These are phyloP conservation scores for Clathrospora elynae DNA, from an alignment of 2,329 filamentous ascomycete genomes.

Conservation along the genomic window DNA sequence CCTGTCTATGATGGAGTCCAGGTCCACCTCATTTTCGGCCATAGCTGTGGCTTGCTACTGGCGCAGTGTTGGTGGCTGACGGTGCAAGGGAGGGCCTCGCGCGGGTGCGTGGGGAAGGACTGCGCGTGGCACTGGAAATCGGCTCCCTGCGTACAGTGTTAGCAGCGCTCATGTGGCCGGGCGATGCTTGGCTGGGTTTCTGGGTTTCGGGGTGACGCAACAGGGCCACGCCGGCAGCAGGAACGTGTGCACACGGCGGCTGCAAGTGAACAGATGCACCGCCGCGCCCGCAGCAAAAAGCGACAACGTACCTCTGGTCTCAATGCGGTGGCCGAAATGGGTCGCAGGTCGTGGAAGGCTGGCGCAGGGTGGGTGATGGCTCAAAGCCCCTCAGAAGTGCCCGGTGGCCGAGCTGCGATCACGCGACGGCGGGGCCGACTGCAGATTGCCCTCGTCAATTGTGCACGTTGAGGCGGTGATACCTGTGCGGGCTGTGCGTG, in stretches of 20 bases:
- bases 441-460: slow-evolving; percentile 36
- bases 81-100: slow-evolving; percentile 46
- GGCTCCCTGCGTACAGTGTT: slow-evolving; percentile 28
- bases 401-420: slow-evolving; percentile 41
- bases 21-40: slow-evolving; percentile 90
- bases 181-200: slow-evolving; percentile 13
- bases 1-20: slow-evolving; percentile 99
- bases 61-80: slow-evolving; percentile 27
- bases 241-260: slow-evolving; percentile 16
- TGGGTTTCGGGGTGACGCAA: slow-evolving; percentile 22
- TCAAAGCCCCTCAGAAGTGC: slow-evolving; percentile 49
- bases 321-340: slow-evolving; percentile 26
- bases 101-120: slow-evolving; percentile 33
- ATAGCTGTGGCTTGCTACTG: slow-evolving; percentile 58
- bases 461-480: slow-evolving; percentile 28
- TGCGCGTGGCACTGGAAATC: slow-evolving; percentile 33
- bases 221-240: slow-evolving; percentile 18
- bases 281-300: slow-evolving; percentile 5
- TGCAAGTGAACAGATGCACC: slow-evolving; percentile 6
- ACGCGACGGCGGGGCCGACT: slow-evolving; percentile 41
- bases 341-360: slow-evolving; percentile 27
- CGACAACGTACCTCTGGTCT: slow-evolving; percentile 40
- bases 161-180: slow-evolving; percentile 22
- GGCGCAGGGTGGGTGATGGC: slow-evolving; percentile 44
- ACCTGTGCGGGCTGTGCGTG: slow-evolving; percentile 39